Evolutionary conservation across 2,329 filamentous ascomycete genomes (phyloP).

Genomic region (Pestalotiopsis sp.): DNA sequence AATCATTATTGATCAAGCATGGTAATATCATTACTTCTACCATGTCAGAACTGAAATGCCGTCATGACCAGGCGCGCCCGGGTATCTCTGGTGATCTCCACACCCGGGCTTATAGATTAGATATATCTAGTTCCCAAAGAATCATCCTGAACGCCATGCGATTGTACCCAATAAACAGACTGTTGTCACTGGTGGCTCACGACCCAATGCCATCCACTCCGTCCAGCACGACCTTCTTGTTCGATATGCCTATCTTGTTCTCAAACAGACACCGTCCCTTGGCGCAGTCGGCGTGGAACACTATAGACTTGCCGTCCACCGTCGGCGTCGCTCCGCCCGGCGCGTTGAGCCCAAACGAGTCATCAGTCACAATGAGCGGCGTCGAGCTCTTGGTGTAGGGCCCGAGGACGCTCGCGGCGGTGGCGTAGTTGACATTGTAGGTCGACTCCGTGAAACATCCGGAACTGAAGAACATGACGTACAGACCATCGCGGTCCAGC

Average conservation of each 20-base stretch:
- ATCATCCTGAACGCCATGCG: constrained; percentile 8
- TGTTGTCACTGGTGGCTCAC: not conserved
- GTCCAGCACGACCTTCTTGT: constrained; percentile 23
- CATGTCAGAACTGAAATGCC: not conserved
- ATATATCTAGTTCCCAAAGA: not conserved
- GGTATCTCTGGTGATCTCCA: too few relatives aligned
- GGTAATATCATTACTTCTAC: not conserved
- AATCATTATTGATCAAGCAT: not conserved
- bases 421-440: constrained; percentile 66
- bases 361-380: constrained; percentile 38
- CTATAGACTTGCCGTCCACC: constrained; percentile 30
- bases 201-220: constrained; percentile 14
- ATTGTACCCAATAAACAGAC: not conserved
- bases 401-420: constrained; percentile 39
- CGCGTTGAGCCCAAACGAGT: constrained; percentile 37
- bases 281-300: constrained; percentile 41
- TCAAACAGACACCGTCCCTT: constrained; percentile 39
- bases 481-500: constrained; percentile 46
- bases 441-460: constrained; percentile 56
- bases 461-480: constrained; percentile 65
- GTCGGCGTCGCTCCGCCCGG: constrained; percentile 44
- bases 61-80: not conserved
- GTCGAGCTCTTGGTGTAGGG: constrained; percentile 36
- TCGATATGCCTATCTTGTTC: constrained; percentile 25
- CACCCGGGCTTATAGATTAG: too few relatives aligned